Evolutionary conservation across 495 filamentous ascomycete genomes (phyloP), one percentile per base, ranked within the genome.

Genomic region (Xylaria castorea): DNA sequence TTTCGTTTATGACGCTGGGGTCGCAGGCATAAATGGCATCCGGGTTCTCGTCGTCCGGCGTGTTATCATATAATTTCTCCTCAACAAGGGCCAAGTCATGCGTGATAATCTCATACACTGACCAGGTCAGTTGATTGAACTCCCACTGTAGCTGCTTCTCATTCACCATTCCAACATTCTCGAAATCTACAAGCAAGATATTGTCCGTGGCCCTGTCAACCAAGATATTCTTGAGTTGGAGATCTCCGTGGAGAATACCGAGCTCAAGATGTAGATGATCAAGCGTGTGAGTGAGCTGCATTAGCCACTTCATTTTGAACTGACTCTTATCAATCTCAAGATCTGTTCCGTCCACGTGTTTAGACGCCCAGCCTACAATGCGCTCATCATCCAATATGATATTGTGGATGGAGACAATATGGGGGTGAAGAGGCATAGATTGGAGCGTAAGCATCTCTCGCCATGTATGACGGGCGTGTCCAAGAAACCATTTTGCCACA

Each of bases 301-400:
- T 62, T n/a, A 62, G 58, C 58, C 58, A 62, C 20, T 62, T 62
- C 58, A 62, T 62, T 62, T 62, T 62, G 34, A 62, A 62, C 30
- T 38, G 32, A 36, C 58, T 62, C 36, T 62, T 62, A 20, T 62
- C 58, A 1, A 14, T 62, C 18, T 38, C 58, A 3, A 38, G 34
- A 8, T 62, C 27, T 18, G 58, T 22, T 22, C 58, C 58, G 14
- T 34, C 30, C 20, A 60, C 32, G 27, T 42, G 36, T 22, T 62
- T 62, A 4, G 58, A 62, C 1, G 22, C 22, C 50, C 50, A 53
- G 9, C 50, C 22, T 5, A 53, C n/a, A 27, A 53, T 53, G 22
- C 50, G 50, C n/a, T 53, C 22, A 12, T 12, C 22, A n/a, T 53
- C 50, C 50, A 50, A 5, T 18, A 53, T 22, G 50, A 53, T 53